Percentiles rank a stretch among this genome's conserved stretches.
Conservation (phyloP, 768 basidiomycete species). For the Calocybe indica region DNA sequence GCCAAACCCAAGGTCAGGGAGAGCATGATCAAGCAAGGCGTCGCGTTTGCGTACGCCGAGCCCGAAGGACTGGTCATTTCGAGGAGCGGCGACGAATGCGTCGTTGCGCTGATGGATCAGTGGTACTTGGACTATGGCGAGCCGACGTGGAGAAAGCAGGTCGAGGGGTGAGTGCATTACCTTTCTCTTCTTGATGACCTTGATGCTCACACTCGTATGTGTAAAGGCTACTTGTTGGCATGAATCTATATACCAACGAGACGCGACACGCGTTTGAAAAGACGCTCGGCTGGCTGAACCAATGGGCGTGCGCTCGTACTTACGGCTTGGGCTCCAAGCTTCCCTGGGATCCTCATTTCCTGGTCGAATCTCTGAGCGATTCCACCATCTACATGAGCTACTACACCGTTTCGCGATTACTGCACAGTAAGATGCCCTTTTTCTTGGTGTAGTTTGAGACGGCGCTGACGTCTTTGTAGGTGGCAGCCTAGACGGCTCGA, state of each 20-base stretch:
- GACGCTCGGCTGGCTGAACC: slow-evolving; percentile 89
- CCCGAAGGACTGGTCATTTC: slow-evolving; percentile 88
- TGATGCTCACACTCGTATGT: slow-evolving; percentile 5
- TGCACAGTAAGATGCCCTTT: slow-evolving; percentile 63
- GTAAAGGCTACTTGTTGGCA: slow-evolving; percentile 65
- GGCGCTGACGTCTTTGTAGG: slow-evolving; percentile 27
- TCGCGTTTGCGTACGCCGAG: slow-evolving; percentile 91
- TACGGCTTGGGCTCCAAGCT: slow-evolving; percentile 94
- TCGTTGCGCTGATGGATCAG: slow-evolving; percentile 97
- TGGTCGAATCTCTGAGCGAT: slow-evolving; percentile 95
- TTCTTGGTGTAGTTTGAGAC: not conserved
- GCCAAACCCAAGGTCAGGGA: slow-evolving; percentile 88
- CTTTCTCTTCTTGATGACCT: not conserved
- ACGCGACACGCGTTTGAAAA: slow-evolving; percentile 90
- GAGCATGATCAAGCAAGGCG: slow-evolving; percentile 67
- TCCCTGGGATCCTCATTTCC: slow-evolving; percentile 95
- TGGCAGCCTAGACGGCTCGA: slow-evolving; percentile 70
- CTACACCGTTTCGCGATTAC: slow-evolving; percentile 87
- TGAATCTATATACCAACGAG: slow-evolving; percentile 91
- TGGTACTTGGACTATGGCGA: slow-evolving; percentile 99
- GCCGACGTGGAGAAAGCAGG: slow-evolving; percentile 76
- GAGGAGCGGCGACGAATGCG: slow-evolving; percentile 93
- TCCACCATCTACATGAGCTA: slow-evolving; percentile 99
- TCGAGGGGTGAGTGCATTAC: slow-evolving; percentile 59
- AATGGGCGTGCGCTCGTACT: slow-evolving; percentile 99